Conservation (phyloP, 768 basidiomycete genomes). For the Rhizopogon vesiculosus region DNA sequence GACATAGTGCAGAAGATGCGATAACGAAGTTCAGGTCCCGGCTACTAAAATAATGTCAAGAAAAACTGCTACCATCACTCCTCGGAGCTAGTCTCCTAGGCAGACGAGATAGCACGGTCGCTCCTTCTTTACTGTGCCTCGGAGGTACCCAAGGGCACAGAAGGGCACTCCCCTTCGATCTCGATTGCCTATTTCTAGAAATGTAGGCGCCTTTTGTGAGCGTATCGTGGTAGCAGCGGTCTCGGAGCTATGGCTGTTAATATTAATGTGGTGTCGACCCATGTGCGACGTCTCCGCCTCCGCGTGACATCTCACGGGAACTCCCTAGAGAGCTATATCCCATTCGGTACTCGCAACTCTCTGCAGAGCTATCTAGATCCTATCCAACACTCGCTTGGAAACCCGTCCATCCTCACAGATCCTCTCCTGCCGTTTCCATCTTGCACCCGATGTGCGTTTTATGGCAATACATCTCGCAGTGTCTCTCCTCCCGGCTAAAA, state of each 20-base stretch:
- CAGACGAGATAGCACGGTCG: too few species aligned
- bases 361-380: constrained; percentile 18
- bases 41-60: not conserved
- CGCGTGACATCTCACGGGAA: constrained; percentile 17
- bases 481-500: too few species aligned
- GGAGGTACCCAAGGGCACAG: too few species aligned
- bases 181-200: not conserved
- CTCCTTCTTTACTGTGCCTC: too few species aligned
- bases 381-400: constrained; percentile 9
- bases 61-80: not conserved
- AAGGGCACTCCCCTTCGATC: not conserved
- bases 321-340: too few species aligned
- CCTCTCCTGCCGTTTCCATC: constrained; percentile 17
- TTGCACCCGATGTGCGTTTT: not conserved
- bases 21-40: not conserved
- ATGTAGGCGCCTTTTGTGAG: constrained; percentile 8
- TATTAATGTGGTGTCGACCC: not conserved
- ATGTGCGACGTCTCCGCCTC: constrained; percentile 11
- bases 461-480: too few species aligned
- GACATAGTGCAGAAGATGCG: constrained; percentile 1
- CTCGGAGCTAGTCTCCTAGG: not conserved
- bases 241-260: not conserved
- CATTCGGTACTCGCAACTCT: constrained; percentile 19
- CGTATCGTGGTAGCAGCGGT: not conserved
- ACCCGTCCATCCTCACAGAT: constrained; percentile 5